phyloP scores from a whole-genome alignment of 2,329 filamentous ascomycete genomes.

The Microcyclosporella mali region DNA sequence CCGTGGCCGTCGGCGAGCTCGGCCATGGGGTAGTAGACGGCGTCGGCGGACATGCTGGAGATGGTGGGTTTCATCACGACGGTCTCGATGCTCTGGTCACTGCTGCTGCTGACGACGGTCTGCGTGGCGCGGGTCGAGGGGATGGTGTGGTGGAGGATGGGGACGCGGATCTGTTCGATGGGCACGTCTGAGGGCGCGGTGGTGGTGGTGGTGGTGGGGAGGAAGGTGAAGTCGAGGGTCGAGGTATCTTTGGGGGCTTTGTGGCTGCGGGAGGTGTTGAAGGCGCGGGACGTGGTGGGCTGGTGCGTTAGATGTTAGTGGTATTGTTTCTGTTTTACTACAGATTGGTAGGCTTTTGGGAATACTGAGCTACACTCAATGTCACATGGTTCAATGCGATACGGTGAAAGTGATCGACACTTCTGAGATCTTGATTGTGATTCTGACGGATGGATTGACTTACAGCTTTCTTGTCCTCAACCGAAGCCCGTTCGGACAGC shows the following conservation, averaged over 20 bases:
- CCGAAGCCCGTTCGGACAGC: too few species aligned
- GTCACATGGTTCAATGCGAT: too few species aligned
- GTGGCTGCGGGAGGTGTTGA: constrained; percentile 55
- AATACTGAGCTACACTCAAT: too few species aligned
- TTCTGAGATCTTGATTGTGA: too few species aligned
- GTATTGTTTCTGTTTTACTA: constrained; percentile 2
- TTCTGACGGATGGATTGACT: too few species aligned
- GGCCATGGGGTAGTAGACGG: constrained; percentile 49
- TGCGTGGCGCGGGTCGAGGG: background rate
- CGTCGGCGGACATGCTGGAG: constrained; percentile 46
- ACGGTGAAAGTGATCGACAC: too few species aligned
- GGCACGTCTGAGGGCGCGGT: constrained; percentile 17
- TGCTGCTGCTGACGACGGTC: too few species aligned
- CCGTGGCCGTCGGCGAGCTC: constrained; percentile 54
- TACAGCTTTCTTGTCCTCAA: too few species aligned
- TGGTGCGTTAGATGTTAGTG: constrained; percentile 23
- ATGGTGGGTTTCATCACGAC: constrained; percentile 53
- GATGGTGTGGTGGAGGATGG: constrained; percentile 24
- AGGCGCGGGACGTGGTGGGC: constrained; percentile 39
- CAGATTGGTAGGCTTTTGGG: too few species aligned
- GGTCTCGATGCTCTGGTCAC: constrained; percentile 8
- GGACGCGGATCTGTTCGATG: constrained; percentile 25
- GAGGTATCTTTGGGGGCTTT: constrained; percentile 54
- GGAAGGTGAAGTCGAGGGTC: constrained; percentile 58
- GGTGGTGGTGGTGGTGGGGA: constrained; percentile 40